Evolutionary conservation across 768 basidiomycete genomes (phyloP), one percentile per base, ranked within the genome.

Genomic region (Leccinum boreale): DNA sequence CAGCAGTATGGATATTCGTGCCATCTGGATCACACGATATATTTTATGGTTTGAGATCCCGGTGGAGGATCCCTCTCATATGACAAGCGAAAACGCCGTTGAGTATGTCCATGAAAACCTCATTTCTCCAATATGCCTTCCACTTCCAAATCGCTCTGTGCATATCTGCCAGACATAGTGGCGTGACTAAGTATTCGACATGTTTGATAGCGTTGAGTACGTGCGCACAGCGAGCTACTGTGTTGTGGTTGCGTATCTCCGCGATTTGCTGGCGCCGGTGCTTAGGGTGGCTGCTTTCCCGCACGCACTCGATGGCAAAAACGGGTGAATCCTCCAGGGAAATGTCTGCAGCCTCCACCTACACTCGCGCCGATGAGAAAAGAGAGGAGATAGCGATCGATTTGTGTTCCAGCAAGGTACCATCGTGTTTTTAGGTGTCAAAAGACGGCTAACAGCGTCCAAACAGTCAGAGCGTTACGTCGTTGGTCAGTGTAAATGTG

Each of bases 11-110:
- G 42, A 92, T 77, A 55, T 76, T 66, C 29, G 68, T 70, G 15
- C 86, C 86, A 52, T 73, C 82, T 65, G 69, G 69, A 58, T 74
- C 79, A 69, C 84, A 86, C 51, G 93, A 77, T 45, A 92, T 78
- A 70, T 87, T 92, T 68, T 93, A 92, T 2, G 24, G 24, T 24
- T 24, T 24, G 24, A 24, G 21, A 21, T 21, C 2, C 21, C 21
- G 86, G 72, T 94, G 93, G 69, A 79, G 92, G 58, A 95, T 81
- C 14, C 84, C 82, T 26, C 78, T 75, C 33, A 76, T 71, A 67
- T 94, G 92, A 66, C 88, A 91, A 64, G 87, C 80, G 51, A 85
- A 77, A 52, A 94, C 82, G 1, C 89, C 88, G 62, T 92, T 89
- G 61, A 94, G 71, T 56, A 95, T 79, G 65, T 94, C 87, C 45